Evolutionary conservation across 805 yeast species (phyloP).

Genomic region (Myxozyma neglecta): DNA sequence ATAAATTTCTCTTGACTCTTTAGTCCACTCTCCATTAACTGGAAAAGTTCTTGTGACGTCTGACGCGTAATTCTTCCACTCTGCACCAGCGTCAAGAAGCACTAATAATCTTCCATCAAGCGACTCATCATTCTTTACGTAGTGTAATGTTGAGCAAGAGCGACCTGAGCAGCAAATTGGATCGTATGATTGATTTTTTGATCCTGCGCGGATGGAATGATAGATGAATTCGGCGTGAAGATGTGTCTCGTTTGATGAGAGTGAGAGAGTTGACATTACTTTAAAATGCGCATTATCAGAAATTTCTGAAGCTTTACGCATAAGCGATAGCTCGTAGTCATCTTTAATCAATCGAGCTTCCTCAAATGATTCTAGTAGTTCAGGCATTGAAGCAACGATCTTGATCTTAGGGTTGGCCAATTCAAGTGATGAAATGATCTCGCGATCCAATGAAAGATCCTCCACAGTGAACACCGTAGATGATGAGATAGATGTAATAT

Average conservation of each 20-base stretch:
- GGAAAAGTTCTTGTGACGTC: conserved; percentile 98
- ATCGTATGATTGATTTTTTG: conserved; percentile 84
- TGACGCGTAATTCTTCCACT: conserved; percentile 88
- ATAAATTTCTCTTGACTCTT: conserved; percentile 82
- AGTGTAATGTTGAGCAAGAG: conserved; percentile 86
- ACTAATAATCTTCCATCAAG: conserved; percentile 58
- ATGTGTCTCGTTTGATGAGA: conserved; percentile 82
- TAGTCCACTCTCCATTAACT: conserved; percentile 81
- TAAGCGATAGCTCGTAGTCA: conserved; percentile 68
- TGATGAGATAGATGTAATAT: conserved; percentile 16
- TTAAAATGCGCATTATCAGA: conserved; percentile 87
- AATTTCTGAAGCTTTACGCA: conserved; percentile 79
- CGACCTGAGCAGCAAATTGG: conserved; percentile 96
- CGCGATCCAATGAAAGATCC: conserved; percentile 25
- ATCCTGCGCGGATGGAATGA: conserved; percentile 91
- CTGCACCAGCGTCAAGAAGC: conserved; percentile 95
- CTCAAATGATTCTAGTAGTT: conserved; percentile 64
- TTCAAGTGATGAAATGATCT: not conserved
- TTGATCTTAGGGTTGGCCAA: not conserved
- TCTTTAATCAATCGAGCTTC: conserved; percentile 87
- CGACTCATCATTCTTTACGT: conserved; percentile 74
- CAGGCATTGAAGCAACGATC: conserved; percentile 25
- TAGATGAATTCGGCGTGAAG: conserved; percentile 94
- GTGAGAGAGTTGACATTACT: conserved; percentile 89
- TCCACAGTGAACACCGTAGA: conserved; percentile 35